Percentiles rank a stretch among this genome's conserved stretches.
Conservation (phyloP, 2,329 filamentous ascomycete species). For the Ascochyta koolunga region DNA sequence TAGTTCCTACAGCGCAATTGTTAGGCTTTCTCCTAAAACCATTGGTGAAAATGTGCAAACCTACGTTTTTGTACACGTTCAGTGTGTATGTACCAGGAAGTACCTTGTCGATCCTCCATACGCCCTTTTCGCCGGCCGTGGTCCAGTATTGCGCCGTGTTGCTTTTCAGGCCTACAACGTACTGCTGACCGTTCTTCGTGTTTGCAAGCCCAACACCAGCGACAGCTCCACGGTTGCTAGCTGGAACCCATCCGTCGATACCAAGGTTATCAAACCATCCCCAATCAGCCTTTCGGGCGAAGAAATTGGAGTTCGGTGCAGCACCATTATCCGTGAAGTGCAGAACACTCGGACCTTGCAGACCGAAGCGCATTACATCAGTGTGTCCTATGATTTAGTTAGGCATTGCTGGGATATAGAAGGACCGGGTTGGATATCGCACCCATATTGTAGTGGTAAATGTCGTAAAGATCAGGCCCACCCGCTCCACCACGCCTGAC, state of each 20-base stretch:
- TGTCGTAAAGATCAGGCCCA: slow-evolving; percentile 52
- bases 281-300: slow-evolving; percentile 32
- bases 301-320: slow-evolving; percentile 43
- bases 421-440: background rate
- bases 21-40: too few relatives aligned
- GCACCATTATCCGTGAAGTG: slow-evolving; percentile 49
- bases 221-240: slow-evolving; percentile 25
- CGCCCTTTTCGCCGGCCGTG: slow-evolving; percentile 29
- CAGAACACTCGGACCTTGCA: slow-evolving; percentile 51
- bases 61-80: slow-evolving; percentile 61
- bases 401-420: background rate
- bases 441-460: slow-evolving; percentile 55
- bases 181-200: slow-evolving; percentile 49
- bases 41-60: background rate
- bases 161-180: slow-evolving; percentile 49
- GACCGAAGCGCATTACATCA: slow-evolving; percentile 50
- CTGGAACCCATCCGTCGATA: slow-evolving; percentile 30
- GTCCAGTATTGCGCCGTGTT: slow-evolving; percentile 49
- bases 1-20: slow-evolving; percentile 20
- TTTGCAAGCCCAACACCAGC: slow-evolving; percentile 41
- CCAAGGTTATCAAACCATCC: slow-evolving; percentile 30
- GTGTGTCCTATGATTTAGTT: slow-evolving; percentile 37
- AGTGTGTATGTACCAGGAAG: slow-evolving; percentile 69
- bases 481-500: slow-evolving; percentile 44
- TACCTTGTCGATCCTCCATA: slow-evolving; percentile 66